Evolutionary conservation across 495 filamentous ascomycete species (phyloP).

Genomic region (Daldinia grandis): DNA sequence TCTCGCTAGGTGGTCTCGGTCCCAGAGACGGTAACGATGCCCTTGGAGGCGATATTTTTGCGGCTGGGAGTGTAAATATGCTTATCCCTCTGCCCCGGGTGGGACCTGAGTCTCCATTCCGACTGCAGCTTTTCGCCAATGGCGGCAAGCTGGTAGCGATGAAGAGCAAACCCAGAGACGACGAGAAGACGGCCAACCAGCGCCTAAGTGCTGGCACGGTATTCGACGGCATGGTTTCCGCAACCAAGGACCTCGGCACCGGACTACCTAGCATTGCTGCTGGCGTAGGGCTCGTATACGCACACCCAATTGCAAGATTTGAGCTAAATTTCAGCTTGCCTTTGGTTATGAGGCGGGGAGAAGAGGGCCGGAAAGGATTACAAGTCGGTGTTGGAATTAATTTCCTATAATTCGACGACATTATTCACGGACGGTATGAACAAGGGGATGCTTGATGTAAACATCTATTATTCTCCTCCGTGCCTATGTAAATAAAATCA

Average conservation of each 20-base stretch:
- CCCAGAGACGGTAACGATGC: conserved; percentile 85
- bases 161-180: conserved; percentile 60
- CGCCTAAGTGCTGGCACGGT: conserved; percentile 52
- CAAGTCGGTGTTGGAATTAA: conserved; percentile 93
- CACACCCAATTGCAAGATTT: conserved; percentile 88
- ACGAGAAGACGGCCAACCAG: conserved; percentile 42
- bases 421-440: background rate
- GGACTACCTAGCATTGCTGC: conserved; percentile 86
- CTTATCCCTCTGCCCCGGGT: conserved; percentile 83
- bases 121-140: conserved; percentile 90
- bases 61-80: conserved; percentile 84
- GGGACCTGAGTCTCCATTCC: conserved; percentile 80
- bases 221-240: conserved; percentile 59
- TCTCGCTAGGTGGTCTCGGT: conserved; percentile 86
- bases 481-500: conserved; percentile 11
- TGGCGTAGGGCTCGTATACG: conserved; percentile 91
- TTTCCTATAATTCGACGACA: conserved; percentile 70
- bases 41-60: conserved; percentile 89
- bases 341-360: conserved; percentile 78
- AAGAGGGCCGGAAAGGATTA: conserved; percentile 88
- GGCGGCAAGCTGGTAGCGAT: conserved; percentile 85
- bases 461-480: background rate
- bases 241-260: conserved; percentile 71
- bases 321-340: conserved; percentile 95
- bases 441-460: conserved; percentile 6